Base-by-base conservation (phyloP, 129 eudicot genomes). In the Helianthus tuberosus region DNA sequence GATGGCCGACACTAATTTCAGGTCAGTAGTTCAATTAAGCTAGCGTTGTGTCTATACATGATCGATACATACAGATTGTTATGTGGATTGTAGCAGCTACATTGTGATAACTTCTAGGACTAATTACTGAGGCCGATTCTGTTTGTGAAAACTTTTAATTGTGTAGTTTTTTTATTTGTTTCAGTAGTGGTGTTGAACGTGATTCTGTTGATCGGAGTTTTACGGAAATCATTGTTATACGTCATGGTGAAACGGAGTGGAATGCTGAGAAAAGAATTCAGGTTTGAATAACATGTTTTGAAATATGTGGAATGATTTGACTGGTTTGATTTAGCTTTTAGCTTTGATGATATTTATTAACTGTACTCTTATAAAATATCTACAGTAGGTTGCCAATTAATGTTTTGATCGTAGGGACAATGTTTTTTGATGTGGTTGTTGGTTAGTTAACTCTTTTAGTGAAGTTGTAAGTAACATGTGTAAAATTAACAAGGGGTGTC, bases 231-330 rank as follows among this genome's bases (percentile, higher is more conserved):
- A 74, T 93, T 32, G 83, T 90, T 4, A 84, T 93, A 55, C 98
- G 98, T 41, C 98, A 93, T 64, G 98, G 98, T 47, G 97, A 93
- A 76, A 93, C 98, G 5, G 91, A 88, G 74, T 93, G 98, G 98
- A 93, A 93, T 54, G 82, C 91, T 48, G 72, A 79, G 70, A 75
- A 78, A 43, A 71, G 86, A 85, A 79, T 93, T 29, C 98, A 93
- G 98, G 97, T 93, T 20, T 20, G 23, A 20, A 20, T 20, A 20
- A 20, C 23, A 20, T 20, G 23, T 20, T 20, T 20, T 20, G 23
- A 20, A 20, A 20, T 20, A 20, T 20, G 23, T 20, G 23, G 23
- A 20, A 20, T 20, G 23, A 20, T 20, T 20, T 20, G 23, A 20
- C 23, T 20, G 23, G 23, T 20, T 20, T 20, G 23, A 20, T 20